Conservation (phyloP, 1,284 basidiomycete species). For the Fomitopsis schrenkii region DNA sequence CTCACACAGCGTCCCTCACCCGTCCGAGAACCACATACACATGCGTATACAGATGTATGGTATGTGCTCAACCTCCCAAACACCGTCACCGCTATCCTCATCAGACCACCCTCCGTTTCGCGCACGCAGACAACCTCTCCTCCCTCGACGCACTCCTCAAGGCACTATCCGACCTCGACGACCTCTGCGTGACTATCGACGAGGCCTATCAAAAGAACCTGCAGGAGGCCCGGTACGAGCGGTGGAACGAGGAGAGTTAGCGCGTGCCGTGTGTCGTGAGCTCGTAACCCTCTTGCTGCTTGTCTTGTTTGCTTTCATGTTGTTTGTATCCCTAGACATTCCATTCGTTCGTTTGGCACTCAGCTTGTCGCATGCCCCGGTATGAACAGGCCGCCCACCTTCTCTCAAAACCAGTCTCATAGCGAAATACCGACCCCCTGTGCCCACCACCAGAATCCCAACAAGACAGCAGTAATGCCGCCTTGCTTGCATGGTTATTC, state of each 20-base stretch:
- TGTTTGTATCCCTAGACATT: constrained; percentile 19
- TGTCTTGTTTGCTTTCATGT: not conserved
- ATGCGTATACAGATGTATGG: constrained; percentile 98
- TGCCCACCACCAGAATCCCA: no score
- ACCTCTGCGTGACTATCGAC: constrained; percentile 66
- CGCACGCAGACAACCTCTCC: constrained; percentile 63
- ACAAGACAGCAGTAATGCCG: no score
- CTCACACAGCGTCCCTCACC: constrained; percentile 82
- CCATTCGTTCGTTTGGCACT: not conserved
- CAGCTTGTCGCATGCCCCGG: no score
- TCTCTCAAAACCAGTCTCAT: no score
- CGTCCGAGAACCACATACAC: constrained; percentile 95
- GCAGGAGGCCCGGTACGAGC: constrained; percentile 47
- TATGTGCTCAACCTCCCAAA: constrained; percentile 40
- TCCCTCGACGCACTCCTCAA: constrained; percentile 74
- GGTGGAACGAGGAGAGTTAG: constrained; percentile 66
- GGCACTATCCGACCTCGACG: constrained; percentile 74
- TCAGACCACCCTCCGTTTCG: not conserved
- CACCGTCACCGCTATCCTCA: not conserved
- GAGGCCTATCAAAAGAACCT: constrained; percentile 62
- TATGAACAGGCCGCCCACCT: no score
- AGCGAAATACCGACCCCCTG: no score
- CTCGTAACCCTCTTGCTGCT: not conserved
- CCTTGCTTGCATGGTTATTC: no score
- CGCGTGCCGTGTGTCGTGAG: not conserved